These are phyloP conservation scores for Flaveria ramosissima DNA, from an alignment of 129 eudicot species.

Conservation along the genomic window DNA sequence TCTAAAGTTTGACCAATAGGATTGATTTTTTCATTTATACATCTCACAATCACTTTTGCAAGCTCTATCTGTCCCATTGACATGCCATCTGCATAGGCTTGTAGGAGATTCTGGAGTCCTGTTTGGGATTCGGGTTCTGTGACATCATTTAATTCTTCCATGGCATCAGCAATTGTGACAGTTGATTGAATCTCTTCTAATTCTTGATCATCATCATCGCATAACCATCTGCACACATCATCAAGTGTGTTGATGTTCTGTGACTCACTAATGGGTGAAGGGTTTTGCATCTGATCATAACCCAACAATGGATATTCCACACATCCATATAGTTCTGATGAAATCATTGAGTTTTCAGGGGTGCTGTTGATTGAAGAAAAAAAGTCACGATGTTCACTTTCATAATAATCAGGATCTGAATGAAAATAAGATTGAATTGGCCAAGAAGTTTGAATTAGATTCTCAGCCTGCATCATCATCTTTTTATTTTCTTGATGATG, in stretches of 20 bases:
- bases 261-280: constrained; percentile 16
- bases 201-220: constrained; percentile 38
- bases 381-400: constrained; percentile 28
- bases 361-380: constrained; percentile 38
- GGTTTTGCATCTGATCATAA: constrained; percentile 37
- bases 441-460: constrained; percentile 50
- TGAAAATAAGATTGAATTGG: constrained; percentile 33
- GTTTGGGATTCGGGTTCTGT: constrained; percentile 45
- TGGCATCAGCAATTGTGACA: constrained; percentile 12
- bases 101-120: constrained; percentile 42
- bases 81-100: constrained; percentile 61
- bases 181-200: constrained; percentile 21
- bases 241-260: constrained; percentile 36
- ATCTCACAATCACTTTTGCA: constrained; percentile 42
- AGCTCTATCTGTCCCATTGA: constrained; percentile 51
- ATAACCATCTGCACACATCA: constrained; percentile 46
- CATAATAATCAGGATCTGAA: constrained; percentile 40
- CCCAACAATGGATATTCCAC: constrained; percentile 32
- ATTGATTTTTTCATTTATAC: constrained; percentile 44
- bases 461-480: constrained; percentile 53
- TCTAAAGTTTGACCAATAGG: constrained; percentile 53
- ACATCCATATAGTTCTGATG: constrained; percentile 39
- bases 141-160: constrained; percentile 28
- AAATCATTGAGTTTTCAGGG: constrained; percentile 43
- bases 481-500: constrained; percentile 19